Conservation (phyloP, 345 rosid species). For the Atalantia buxifolia region DNA sequence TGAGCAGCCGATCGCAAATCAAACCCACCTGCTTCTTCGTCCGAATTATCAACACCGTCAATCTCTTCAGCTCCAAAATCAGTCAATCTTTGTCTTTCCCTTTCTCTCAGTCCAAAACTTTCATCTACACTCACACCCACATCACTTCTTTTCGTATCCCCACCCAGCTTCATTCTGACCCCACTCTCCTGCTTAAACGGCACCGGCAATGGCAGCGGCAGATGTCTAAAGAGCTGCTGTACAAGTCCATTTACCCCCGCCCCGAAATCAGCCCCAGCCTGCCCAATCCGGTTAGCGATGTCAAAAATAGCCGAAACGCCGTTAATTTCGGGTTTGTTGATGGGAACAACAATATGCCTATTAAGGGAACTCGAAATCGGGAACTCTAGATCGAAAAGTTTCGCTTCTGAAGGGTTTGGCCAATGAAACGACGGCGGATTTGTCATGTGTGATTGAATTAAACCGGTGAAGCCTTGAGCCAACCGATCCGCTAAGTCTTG, state of each 20-base stretch:
- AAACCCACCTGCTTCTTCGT: constrained; percentile 50
- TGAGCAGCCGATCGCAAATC: constrained; percentile 49
- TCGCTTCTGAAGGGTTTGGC: constrained; percentile 55
- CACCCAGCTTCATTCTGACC: constrained; percentile 21
- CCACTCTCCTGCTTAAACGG: constrained; percentile 53
- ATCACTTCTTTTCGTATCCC: constrained; percentile 26
- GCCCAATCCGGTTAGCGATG: constrained; percentile 80
- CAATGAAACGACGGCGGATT: constrained; percentile 69
- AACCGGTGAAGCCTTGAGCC: constrained; percentile 83
- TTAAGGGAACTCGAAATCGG: constrained; percentile 40
- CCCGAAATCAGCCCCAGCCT: constrained; percentile 86
- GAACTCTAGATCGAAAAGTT: constrained; percentile 72
- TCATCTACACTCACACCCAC: constrained; percentile 25
- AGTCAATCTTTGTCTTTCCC: constrained; percentile 35
- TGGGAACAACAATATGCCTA: constrained; percentile 41
- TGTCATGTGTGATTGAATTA: constrained; percentile 63
- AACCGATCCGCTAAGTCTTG: constrained; percentile 87
- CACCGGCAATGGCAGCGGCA: constrained; percentile 49
- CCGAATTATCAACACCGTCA: constrained; percentile 23
- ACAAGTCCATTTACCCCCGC: constrained; percentile 69
- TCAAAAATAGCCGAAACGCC: constrained; percentile 75
- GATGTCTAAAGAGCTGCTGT: constrained; percentile 69
- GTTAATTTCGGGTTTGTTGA: constrained; percentile 41
- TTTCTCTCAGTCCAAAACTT: constrained; percentile 29
- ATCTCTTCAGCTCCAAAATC: constrained; percentile 38